A percentile compares a stretch with the other conserved stretches of the same genome.
Conservation (phyloP, 2,329 filamentous ascomycete genomes). For the Magnaporthiopsis rhizophila region DNA sequence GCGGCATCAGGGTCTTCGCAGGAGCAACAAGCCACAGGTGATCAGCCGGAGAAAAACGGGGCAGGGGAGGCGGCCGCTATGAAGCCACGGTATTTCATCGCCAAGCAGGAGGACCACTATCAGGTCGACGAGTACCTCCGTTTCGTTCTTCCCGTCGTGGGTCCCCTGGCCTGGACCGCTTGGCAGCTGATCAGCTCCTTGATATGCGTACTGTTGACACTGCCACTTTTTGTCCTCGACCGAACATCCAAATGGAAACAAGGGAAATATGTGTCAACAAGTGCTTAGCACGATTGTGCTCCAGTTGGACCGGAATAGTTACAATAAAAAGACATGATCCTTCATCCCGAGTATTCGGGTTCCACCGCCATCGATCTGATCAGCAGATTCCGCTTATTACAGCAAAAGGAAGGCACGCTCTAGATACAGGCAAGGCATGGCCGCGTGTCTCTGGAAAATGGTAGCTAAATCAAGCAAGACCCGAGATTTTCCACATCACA, state of each 20-base stretch:
- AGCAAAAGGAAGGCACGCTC: no score
- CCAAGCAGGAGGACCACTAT: slow-evolving; percentile 73
- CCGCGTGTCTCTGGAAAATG: no score
- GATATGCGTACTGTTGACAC: slow-evolving; percentile 42
- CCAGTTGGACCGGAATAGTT: no score
- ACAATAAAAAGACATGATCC: no score
- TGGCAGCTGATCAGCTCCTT: slow-evolving; percentile 48
- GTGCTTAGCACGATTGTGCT: not conserved
- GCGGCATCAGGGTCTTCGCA: not conserved
- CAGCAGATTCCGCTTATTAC: no score
- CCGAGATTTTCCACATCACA: no score
- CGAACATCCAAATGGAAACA: not conserved
- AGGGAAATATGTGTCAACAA: not conserved
- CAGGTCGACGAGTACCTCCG: slow-evolving; percentile 68
- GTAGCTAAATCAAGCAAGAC: no score
- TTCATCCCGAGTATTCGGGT: no score
- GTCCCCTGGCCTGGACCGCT: slow-evolving; percentile 37
- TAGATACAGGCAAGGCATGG: no score
- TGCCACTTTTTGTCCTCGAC: not conserved
- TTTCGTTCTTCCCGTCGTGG: slow-evolving; percentile 58
- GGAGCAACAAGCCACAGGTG: not conserved
- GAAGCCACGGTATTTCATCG: slow-evolving; percentile 57
- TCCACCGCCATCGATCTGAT: no score
- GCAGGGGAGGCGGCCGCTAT: slow-evolving; percentile 3
- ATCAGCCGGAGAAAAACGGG: slow-evolving; percentile 7